Evolutionary conservation across 225 moss, liverwort and hornwort genomes (phyloP).

Genomic region (Thuidium tamariscinum): DNA sequence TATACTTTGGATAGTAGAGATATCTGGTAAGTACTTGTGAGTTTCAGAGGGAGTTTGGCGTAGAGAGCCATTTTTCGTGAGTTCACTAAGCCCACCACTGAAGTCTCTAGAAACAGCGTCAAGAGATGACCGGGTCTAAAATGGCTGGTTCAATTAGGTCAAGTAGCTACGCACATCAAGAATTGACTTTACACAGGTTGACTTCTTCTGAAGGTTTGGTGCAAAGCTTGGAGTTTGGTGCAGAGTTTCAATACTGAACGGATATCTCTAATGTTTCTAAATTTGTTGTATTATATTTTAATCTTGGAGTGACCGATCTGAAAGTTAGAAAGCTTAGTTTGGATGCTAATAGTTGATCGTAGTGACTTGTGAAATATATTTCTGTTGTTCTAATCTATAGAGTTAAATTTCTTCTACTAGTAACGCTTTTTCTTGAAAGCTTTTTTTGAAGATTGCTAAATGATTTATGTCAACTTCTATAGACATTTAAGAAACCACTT

Average conservation of each 20-base stretch:
- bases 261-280: neutral
- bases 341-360: neutral
- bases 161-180: neutral
- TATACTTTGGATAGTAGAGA: neutral
- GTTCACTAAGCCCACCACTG: neutral
- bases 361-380: neutral
- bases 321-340: neutral
- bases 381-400: neutral
- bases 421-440: neutral
- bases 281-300: neutral
- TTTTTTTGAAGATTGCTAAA: neutral
- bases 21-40: neutral
- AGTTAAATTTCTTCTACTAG: neutral
- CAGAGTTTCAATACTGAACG: neutral
- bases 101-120: neutral
- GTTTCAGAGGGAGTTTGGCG: neutral
- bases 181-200: neutral
- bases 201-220: neutral
- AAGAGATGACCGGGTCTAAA: neutral
- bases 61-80: neutral
- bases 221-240: neutral
- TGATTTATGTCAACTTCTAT: neutral
- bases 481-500: too few species aligned
- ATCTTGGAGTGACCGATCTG: neutral
- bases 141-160: neutral